These are phyloP conservation scores for Elaeis oleifera DNA, from an alignment of 202 grass and related monocot genomes.

Conservation along the genomic window DNA sequence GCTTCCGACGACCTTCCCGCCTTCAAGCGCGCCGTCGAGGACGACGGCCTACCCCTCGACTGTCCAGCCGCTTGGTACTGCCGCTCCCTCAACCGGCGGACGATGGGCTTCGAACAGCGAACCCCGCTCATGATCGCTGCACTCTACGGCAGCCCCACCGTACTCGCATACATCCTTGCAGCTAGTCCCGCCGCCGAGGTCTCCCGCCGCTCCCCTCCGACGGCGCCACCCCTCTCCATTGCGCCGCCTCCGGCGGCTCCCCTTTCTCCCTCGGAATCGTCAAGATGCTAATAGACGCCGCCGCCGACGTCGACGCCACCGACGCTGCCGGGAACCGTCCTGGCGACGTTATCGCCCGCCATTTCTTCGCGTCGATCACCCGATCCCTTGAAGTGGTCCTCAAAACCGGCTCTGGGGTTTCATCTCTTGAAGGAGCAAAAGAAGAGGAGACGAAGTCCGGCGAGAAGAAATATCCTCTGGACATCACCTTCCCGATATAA, in stretches of 20 bases:
- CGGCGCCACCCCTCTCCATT: conserved; percentile 6
- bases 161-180: background rate
- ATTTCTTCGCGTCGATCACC: background rate
- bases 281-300: background rate
- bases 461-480: conserved; percentile 12
- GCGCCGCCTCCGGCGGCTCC: conserved; percentile 8
- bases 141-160: conserved; percentile 4
- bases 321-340: conserved; percentile 4
- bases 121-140: conserved; percentile 15
- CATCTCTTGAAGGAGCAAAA: background rate
- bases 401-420: background rate
- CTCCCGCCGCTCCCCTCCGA: background rate
- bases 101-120: background rate
- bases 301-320: background rate
- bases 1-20: background rate
- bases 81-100: background rate
- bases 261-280: background rate
- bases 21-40: conserved; percentile 15
- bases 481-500: conserved; percentile 10
- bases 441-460: background rate
- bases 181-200: background rate
- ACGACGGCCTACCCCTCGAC: conserved; percentile 3
- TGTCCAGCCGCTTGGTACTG: background rate
- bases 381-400: conserved; percentile 7
- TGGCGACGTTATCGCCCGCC: conserved; percentile 5